phyloP scores from a whole-genome alignment of 805 yeast species.

The Barnettozyma sp. region DNA sequence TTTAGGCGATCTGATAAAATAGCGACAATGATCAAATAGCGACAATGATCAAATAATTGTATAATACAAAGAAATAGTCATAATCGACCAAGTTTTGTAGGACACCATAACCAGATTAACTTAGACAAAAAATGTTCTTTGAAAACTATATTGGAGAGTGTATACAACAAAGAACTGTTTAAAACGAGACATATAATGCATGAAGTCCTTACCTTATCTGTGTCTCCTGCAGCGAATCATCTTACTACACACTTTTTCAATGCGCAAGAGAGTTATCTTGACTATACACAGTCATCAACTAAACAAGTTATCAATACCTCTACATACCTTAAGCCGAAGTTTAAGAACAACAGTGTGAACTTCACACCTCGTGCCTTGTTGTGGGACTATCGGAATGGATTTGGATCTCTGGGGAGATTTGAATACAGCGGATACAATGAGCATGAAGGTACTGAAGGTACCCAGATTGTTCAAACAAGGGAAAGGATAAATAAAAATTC shows the following conservation, averaged over 20 bases:
- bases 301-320: conserved; percentile 33
- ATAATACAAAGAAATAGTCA: too few species aligned
- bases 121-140: too few species aligned
- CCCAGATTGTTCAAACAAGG: conserved; percentile 27
- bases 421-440: conserved; percentile 33
- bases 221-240: conserved; percentile 70
- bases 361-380: conserved; percentile 75
- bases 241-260: conserved; percentile 77
- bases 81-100: too few species aligned
- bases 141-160: too few species aligned
- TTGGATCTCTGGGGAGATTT: conserved; percentile 56
- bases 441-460: conserved; percentile 6
- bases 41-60: too few species aligned
- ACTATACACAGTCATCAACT: conserved; percentile 33
- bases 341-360: conserved; percentile 37
- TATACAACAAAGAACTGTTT: too few species aligned
- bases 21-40: too few species aligned
- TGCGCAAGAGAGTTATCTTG: conserved; percentile 62
- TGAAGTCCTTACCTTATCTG: conserved; percentile 66
- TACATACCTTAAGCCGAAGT: conserved; percentile 40
- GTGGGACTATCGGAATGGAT: conserved; percentile 78
- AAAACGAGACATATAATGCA: too few species aligned
- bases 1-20: conserved; percentile 13
- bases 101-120: too few species aligned
- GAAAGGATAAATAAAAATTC: conserved; percentile 40